Conservation (phyloP, 2,329 filamentous ascomycete genomes). For the Grosmannia huntii region DNA sequence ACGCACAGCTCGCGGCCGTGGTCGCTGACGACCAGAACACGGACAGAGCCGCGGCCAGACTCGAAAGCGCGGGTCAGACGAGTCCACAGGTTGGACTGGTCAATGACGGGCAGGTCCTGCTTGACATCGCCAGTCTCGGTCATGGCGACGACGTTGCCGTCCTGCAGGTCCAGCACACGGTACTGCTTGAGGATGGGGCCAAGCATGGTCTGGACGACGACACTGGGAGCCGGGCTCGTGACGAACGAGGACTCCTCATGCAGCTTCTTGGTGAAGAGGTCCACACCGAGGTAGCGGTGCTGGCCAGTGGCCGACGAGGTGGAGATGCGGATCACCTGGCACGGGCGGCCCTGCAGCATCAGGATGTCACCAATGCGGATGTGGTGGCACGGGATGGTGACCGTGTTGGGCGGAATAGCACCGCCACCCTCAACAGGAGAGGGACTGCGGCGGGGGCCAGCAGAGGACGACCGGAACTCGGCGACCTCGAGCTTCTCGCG, state of each 20-base stretch:
- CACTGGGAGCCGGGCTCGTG: constrained; percentile 90
- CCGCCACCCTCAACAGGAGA: constrained; percentile 16
- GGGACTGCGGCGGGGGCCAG: constrained; percentile 18
- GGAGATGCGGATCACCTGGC: constrained; percentile 99
- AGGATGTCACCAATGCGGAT: constrained; percentile 97
- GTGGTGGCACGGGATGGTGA: constrained; percentile 98
- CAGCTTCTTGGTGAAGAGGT: constrained; percentile 99
- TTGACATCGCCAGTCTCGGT: constrained; percentile 98
- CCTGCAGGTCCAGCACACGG: constrained; percentile 93
- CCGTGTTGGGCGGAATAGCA: constrained; percentile 55
- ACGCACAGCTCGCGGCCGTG: constrained; percentile 87
- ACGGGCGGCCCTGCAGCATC: constrained; percentile 96
- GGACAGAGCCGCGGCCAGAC: constrained; percentile 84
- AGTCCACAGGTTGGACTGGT: constrained; percentile 80
- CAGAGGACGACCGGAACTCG: constrained; percentile 31
- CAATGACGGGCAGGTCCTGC: constrained; percentile 83
- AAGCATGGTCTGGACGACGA: constrained; percentile 98
- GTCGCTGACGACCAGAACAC: constrained; percentile 92
- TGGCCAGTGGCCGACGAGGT: constrained; percentile 96
- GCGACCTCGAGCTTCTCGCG: constrained; percentile 36
- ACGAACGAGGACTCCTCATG: constrained; percentile 98
- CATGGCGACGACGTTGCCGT: constrained; percentile 81
- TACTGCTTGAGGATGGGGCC: constrained; percentile 99
- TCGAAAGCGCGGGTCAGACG: constrained; percentile 77
- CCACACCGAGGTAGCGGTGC: constrained; percentile 98